Percentiles rank a stretch among this genome's conserved stretches.
These are phyloP conservation scores for Narthecium ossifragum DNA, from an alignment of 106 monocot species.

Conservation along the genomic window DNA sequence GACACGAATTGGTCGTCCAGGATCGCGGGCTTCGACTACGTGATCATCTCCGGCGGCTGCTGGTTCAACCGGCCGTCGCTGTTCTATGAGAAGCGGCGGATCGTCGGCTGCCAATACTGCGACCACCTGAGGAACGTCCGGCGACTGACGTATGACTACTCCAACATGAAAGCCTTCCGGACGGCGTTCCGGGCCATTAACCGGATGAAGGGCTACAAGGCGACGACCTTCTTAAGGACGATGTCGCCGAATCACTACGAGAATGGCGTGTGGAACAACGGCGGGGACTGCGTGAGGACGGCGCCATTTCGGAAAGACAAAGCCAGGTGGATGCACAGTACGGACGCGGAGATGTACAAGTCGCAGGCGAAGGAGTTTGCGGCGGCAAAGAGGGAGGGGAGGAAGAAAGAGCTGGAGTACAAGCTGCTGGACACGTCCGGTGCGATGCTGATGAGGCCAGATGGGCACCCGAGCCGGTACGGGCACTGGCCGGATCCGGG, in stretches of 20 bases:
- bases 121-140: neutral
- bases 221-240: constrained; percentile 1
- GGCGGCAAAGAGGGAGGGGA: neutral
- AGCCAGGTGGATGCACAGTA: neutral
- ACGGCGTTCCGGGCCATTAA: neutral
- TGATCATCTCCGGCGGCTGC: constrained; percentile 1
- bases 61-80: constrained; percentile 2
- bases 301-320: neutral
- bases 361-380: neutral
- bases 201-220: neutral
- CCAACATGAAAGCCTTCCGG: neutral
- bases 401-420: neutral
- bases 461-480: constrained; percentile 3
- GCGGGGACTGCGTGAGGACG: constrained; percentile 7
- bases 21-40: neutral
- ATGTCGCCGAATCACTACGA: neutral
- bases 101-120: neutral
- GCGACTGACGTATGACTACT: neutral
- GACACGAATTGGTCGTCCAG: neutral
- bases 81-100: neutral
- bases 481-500: neutral
- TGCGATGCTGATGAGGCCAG: constrained; percentile 1
- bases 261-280: neutral
- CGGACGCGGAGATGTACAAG: neutral
- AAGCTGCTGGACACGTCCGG: constrained; percentile 1